Evolutionary conservation across 306 rosid genomes (phyloP), one percentile per base, ranked within the genome.

Genomic region (Lithocarpus polystachyus): DNA sequence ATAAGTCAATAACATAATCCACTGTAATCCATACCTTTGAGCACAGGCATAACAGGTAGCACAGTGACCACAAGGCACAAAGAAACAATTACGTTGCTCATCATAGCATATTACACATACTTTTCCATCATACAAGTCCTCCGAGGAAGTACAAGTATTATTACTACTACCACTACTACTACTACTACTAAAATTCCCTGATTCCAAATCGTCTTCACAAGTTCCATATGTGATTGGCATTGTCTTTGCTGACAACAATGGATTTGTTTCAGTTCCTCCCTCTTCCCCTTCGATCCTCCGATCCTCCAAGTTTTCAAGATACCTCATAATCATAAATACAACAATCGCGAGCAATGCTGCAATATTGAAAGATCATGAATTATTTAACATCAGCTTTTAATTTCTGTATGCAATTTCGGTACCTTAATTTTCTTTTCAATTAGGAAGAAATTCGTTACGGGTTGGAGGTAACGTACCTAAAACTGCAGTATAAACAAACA

Each of bases 41-140:
- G 86, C 89, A 59, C 89, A 86, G 1, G 24, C 82, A 26, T 48
- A 73, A 33, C 89, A 86, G n/a, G 89, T 82, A 71, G 86, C 86
- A 18, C 79, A 79, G 18, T 86, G 86, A 3, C 89, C 89, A 68
- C 89, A 86, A 68, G 89, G 89, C 67, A 86, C 89, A 48, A 86
- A 77, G 61, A 82, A 86, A 28, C 84, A 86, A 62, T 82, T 74
- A 40, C 89, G 64, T 55, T 71, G 79, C 37, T 82, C 84, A 2
- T 76, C 83, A 48, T 65, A 86, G 84, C 86, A 86, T 52, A 86
- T 82, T 20, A 80, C 76, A 56, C 89, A 86, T 48, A 86, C 45
- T 77, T 82, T 86, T 57, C 80, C 71, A 35, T 86, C 87, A 22
- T 86, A 82, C 53, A 86, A 40, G 4, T 82, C 89, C 69, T 79